Base-by-base conservation (phyloP, 805 yeast species). In the Pachysolen tannophilus region DNA sequence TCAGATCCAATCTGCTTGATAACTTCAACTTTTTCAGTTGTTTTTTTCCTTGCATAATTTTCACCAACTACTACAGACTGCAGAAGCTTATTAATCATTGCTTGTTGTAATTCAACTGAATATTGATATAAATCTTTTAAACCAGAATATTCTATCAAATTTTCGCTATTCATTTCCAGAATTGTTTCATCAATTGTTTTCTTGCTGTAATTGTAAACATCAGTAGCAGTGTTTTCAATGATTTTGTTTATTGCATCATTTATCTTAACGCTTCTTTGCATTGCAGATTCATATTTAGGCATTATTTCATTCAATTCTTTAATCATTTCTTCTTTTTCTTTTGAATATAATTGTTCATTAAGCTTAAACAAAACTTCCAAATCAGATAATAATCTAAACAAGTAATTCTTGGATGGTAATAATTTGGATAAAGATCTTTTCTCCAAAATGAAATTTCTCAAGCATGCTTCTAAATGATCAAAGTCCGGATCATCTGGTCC, bases 361-460 rank as follows among this genome's bases (percentile, higher is more conserved):
- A 68, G 58, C 4, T 61, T 55, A 0, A 88, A 69, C 19, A 85
- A 61, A 1, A 56, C 52, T 37, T 61, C 63, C 28, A 86, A 47
- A 48, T 92, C 99, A 16, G 55, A 55, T 28, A 83, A 67, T 9
- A 88, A 51, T 47, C 87, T 90, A 14, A 67, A 41, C 20, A 90
- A 59, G 47, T 82, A 92, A n/a, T 80, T 88, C 50, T 87, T 86
- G 0, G 96, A 97, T 0, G 99, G 99, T 24, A 85, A 70, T 10
- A 92, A 63, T 53, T 92, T 92, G 0, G 97, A 87, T 8, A 82
- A 56, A 0, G 96, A 77, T 48, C 98, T 72, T 48, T 88, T 92
- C 45, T 90, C 95, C 16, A 92, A 65, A 4, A 92, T 78, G 55
- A 92, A 92, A 44, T 78, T 78, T 35, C 97, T 71, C 38, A 92